Base-by-base conservation (phyloP, 129 eudicot genomes). In the Rutidosis leptorrhynchoides region DNA sequence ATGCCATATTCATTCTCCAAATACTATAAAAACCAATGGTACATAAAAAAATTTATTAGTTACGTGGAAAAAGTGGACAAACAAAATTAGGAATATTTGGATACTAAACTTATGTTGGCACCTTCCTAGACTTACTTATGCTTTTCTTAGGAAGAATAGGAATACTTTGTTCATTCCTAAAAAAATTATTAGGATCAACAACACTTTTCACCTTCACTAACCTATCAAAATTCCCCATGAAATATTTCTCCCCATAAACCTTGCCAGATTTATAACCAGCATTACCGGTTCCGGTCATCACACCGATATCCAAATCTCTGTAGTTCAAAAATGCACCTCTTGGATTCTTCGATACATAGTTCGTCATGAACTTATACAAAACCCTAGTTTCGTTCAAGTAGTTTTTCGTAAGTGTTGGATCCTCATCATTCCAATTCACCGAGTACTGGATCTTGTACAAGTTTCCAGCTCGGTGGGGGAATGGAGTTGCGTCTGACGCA, bases 381-480 rank as follows among this genome's bases (percentile, higher is more conserved):
- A 74, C 79, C 74, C 55, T 24, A 8, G 46, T 58, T 43, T 74
- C 46, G 49, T 70, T 76, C 68, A 80, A 0, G 59, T 75, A 80
- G 14, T 66, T 64, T 27, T 62, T 55, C 26, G 72, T 78, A 11
- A 59, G 62, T 62, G 55, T 30, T 5, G 67, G 48, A 55, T 68
- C 82, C 3, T 11, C 75, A 0, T 77, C 84, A 7, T 72, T 62
- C 94, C 94, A 86, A 19, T 64, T 65, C 23, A 78, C 82, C 0
- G 64, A 72, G 62, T 83, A 81, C 60, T 71, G 79, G 7, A 87
- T 79, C 16, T 77, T 73, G 43, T 29, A 87, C 4, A 84, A 11
- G 78, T 84, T 87, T 57, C 90, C 90, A 3, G 80, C 77, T 4
- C 95, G 73, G 64, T 84, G 95, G 1, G 90, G 87, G 30, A 81